Evolutionary conservation across 139 green algal genomes (phyloP), one percentile per base, ranked within the genome.

Genomic region (Gonium pectorale): DNA sequence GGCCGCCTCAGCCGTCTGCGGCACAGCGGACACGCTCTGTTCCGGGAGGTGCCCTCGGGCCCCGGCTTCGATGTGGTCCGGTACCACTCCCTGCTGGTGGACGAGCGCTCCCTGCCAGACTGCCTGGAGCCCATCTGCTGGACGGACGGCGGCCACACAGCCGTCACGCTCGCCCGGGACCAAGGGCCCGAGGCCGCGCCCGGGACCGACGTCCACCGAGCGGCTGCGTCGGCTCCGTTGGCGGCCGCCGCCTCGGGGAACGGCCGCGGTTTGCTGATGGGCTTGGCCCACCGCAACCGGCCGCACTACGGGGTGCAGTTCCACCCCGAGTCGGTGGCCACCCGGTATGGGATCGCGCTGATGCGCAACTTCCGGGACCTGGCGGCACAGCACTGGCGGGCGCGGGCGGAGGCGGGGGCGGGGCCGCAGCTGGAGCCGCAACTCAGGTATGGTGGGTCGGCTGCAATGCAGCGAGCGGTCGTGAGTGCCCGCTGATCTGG

Each of bases 261-360:
- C 38, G n/a, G n/a, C n/a, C n/a, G n/a, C n/a, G n/a, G n/a, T 27
- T 64, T 98, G 51, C 71, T 99, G 3, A 99, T 99, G 97, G 97
- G 67, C 17, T 29, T 99, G 13, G 87, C 85, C 6, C 95, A 98
- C 86, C 85, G 43, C 63, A 54, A 24, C 5, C 87, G 91, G 63
- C 97, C 97, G 26, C 94, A 97, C 81, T 97, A 92, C 67, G 97
- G 97, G 0, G 95, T 99, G 84, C 97, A 99, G 92, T 99, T 98
- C 86, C 97, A 99, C 80, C 97, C 97, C 1, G 97, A 99, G 89
- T 97, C 91, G 59, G 82, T 99, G 5, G 95, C 86, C 49, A 99
- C 96, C 0, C 38, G 46, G 8, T 96, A 93, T 81, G 97, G 97
- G 7, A 54, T 90, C 38, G 77, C 75, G 22, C 86, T 99, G 37